phyloP scores from a whole-genome alignment of 768 basidiomycete genomes.

The Sporobolomyces phaffii region DNA sequence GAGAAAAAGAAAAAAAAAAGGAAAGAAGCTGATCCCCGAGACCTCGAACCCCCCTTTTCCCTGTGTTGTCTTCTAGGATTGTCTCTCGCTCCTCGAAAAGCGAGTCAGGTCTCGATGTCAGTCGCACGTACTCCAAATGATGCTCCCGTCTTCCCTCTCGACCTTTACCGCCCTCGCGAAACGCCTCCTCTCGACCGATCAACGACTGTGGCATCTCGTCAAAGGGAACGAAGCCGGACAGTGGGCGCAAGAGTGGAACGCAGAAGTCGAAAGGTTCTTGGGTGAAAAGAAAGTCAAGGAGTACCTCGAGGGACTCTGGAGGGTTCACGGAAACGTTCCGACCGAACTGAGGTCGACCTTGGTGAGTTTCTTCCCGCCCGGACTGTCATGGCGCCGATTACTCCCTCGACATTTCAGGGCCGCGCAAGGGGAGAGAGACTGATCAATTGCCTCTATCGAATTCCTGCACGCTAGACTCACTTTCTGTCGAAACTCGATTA shows the following conservation, averaged over 20 bases:
- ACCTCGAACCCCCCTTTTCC: too few species aligned
- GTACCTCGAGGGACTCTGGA: conserved; percentile 20
- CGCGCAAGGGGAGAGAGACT: too few species aligned
- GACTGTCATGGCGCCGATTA: too few species aligned
- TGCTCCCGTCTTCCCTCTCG: conserved; percentile 55
- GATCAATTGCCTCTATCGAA: too few species aligned
- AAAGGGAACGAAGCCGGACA: conserved; percentile 17
- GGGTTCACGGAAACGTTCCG: conserved; percentile 41
- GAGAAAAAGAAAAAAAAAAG: too few species aligned
- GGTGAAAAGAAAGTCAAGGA: conserved; percentile 6
- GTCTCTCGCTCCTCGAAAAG: conserved; percentile 84
- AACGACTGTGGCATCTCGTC: conserved; percentile 40
- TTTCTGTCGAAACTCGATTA: conserved; percentile 17
- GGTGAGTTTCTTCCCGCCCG: conserved; percentile 10
- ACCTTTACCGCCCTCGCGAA: conserved; percentile 56
- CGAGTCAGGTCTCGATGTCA: conserved; percentile 97
- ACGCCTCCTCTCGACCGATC: conserved; percentile 50
- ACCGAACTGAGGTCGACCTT: conserved; percentile 17
- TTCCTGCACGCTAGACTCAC: conserved; percentile 2
- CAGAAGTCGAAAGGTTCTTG: conserved; percentile 48
- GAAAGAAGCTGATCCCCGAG: too few species aligned
- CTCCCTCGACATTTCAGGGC: too few species aligned
- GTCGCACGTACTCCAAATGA: conserved; percentile 74
- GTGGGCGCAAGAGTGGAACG: conserved; percentile 46
- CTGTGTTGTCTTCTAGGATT: conserved; percentile 53